phyloP scores from a whole-genome alignment of 176 grass and related monocot species.

The Oryza glaberrima region DNA sequence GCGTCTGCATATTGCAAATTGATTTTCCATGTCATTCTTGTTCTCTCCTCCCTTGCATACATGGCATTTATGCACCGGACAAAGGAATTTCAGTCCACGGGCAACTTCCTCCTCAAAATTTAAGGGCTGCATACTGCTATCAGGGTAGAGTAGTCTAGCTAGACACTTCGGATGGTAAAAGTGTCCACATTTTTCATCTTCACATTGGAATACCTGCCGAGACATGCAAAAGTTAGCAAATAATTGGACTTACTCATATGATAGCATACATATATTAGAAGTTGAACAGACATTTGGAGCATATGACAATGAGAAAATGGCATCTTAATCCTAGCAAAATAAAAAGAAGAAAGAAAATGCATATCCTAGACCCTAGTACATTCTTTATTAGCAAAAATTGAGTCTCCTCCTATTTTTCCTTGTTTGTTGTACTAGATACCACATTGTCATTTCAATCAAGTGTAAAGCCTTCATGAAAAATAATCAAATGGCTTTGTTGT shows the following conservation, averaged over 20 bases:
- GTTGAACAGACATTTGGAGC: background rate
- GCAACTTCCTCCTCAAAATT: slow-evolving; percentile 44
- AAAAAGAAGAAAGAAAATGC: background rate
- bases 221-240: slow-evolving; percentile 2
- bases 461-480: background rate
- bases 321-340: background rate
- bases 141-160: slow-evolving; percentile 49
- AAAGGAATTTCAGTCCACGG: slow-evolving; percentile 57
- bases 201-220: slow-evolving; percentile 77
- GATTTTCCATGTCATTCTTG: slow-evolving; percentile 46
- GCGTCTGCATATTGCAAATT: slow-evolving; percentile 79
- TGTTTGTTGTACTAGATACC: background rate
- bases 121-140: slow-evolving; percentile 15
- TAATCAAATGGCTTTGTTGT: slow-evolving; percentile 10
- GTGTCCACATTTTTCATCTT: slow-evolving; percentile 58
- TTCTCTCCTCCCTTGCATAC: slow-evolving; percentile 56
- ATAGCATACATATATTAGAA: slow-evolving; percentile 20
- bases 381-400: background rate
- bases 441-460: slow-evolving; percentile 9
- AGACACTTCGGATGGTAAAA: slow-evolving; percentile 85
- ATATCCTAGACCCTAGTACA: background rate
- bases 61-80: slow-evolving; percentile 71
- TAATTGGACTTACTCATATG: slow-evolving; percentile 18
- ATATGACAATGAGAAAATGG: slow-evolving; percentile 7
- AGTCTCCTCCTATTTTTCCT: background rate